These are phyloP conservation scores for Crithidia thermophila DNA, from an alignment of 208 protist genomes.

Conservation along the genomic window DNA sequence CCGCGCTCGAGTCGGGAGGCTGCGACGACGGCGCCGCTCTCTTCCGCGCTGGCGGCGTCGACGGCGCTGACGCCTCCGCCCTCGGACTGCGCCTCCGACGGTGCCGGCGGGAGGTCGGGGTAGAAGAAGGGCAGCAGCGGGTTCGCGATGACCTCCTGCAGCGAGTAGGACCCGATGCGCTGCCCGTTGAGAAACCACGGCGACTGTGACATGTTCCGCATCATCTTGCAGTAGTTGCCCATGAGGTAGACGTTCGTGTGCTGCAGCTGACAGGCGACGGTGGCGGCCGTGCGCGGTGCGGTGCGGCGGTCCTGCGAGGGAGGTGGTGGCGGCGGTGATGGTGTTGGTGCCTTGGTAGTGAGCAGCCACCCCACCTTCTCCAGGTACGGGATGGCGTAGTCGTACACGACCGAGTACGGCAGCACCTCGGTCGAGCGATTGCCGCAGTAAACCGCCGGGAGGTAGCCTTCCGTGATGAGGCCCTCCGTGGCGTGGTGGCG, in stretches of 20 bases:
- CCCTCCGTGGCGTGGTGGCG: constrained; percentile 61
- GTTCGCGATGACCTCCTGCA: constrained; percentile 87
- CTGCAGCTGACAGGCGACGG: constrained; percentile 43
- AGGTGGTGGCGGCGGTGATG: too few species aligned
- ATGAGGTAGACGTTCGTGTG: constrained; percentile 86
- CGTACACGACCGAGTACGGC: constrained; percentile 79
- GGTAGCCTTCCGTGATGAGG: constrained; percentile 44
- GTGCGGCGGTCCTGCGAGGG: constrained; percentile 11
- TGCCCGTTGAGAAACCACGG: constrained; percentile 85
- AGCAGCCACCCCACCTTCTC: constrained; percentile 40
- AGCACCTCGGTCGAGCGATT: constrained; percentile 67
- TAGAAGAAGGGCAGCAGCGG: constrained; percentile 84
- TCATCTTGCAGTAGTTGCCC: constrained; percentile 88
- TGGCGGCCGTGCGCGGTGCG: constrained; percentile 36
- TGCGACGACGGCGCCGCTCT: neutral
- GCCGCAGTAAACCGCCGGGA: constrained; percentile 68
- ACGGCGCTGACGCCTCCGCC: neutral
- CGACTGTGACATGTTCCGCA: constrained; percentile 84
- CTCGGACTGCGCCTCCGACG: constrained; percentile 28
- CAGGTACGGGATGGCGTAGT: constrained; percentile 75
- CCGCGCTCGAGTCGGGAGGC: constrained; percentile 14
- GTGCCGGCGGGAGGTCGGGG: constrained; percentile 44
- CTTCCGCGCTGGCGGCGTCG: neutral
- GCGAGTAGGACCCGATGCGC: constrained; percentile 77
- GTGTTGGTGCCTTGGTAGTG: neutral